Conservation (phyloP, 2,329 filamentous ascomycete genomes). For the Harringtonia aguacate region DNA sequence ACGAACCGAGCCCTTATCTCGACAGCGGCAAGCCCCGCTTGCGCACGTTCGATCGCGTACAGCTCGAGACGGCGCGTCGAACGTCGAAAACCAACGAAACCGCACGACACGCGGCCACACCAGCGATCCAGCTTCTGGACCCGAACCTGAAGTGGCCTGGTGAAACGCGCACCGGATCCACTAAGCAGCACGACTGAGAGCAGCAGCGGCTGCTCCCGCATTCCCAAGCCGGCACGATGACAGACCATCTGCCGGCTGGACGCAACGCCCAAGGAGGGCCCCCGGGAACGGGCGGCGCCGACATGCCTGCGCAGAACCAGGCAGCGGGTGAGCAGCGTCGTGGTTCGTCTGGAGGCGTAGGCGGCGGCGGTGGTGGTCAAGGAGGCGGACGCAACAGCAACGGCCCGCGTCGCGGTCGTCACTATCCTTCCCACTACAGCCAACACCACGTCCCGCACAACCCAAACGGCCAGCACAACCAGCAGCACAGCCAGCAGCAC, state of each 20-base stretch:
- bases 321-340: constrained; percentile 8
- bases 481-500: constrained; percentile 25
- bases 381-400: constrained; percentile 22
- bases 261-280: constrained; percentile 40
- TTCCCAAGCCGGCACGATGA: constrained; percentile 66
- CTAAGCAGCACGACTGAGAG: neutral
- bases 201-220: constrained; percentile 20
- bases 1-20: no score
- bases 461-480: constrained; percentile 18
- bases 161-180: neutral
- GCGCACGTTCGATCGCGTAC: neutral
- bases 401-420: constrained; percentile 24
- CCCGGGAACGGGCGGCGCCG: neutral
- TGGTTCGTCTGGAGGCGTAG: constrained; percentile 15
- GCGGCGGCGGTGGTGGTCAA: constrained; percentile 14
- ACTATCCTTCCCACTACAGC: constrained; percentile 20
- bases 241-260: constrained; percentile 68
- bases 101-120: no score
- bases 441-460: constrained; percentile 19
- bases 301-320: neutral
- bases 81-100: no score
- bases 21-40: no score
- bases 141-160: neutral
- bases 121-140: neutral
- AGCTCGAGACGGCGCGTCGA: neutral